phyloP scores from a whole-genome alignment of 2,329 filamentous ascomycete genomes.

The Helotiales sp. region DNA sequence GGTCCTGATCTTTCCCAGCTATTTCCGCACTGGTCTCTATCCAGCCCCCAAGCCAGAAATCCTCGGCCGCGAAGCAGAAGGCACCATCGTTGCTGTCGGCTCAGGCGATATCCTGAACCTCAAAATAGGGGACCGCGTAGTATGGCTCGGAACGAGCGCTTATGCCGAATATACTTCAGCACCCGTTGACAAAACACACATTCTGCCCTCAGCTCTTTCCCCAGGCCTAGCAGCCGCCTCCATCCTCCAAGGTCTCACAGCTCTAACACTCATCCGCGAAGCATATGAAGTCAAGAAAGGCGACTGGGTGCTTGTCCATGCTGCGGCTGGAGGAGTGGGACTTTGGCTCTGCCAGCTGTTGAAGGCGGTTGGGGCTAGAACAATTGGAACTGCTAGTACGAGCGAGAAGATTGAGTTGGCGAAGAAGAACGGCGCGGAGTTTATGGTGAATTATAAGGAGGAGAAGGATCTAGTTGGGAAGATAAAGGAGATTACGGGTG shows the following conservation, averaged over 20 bases:
- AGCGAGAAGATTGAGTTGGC: slow-evolving; percentile 75
- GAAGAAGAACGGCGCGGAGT: slow-evolving; percentile 70
- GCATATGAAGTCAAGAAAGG: slow-evolving; percentile 71
- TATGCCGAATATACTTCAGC: slow-evolving; percentile 64
- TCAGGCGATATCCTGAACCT: slow-evolving; percentile 59
- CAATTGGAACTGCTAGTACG: slow-evolving; percentile 80
- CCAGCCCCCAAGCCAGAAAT: slow-evolving; percentile 71
- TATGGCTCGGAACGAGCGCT: slow-evolving; percentile 62
- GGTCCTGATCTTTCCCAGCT: slow-evolving; percentile 50
- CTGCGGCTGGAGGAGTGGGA: slow-evolving; percentile 83
- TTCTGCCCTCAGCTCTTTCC: slow-evolving; percentile 66
- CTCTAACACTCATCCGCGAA: slow-evolving; percentile 78
- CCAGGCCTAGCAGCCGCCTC: slow-evolving; percentile 69
- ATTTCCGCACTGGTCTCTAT: slow-evolving; percentile 88
- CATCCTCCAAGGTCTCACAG: slow-evolving; percentile 83
- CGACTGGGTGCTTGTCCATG: slow-evolving; percentile 84
- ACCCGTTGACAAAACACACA: slow-evolving; percentile 58
- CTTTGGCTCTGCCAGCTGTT: slow-evolving; percentile 77
- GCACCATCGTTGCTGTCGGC: slow-evolving; percentile 68
- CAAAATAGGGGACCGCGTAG: slow-evolving; percentile 71
- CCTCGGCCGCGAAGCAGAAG: slow-evolving; percentile 80
- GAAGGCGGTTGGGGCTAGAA: slow-evolving; percentile 71
- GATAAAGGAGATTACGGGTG: slow-evolving; percentile 72
- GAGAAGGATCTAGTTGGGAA: slow-evolving; percentile 62
- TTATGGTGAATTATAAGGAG: slow-evolving; percentile 70